These are phyloP conservation scores for Hanseniaspora occidentalis DNA, from an alignment of 805 yeast species.

Conservation along the genomic window DNA sequence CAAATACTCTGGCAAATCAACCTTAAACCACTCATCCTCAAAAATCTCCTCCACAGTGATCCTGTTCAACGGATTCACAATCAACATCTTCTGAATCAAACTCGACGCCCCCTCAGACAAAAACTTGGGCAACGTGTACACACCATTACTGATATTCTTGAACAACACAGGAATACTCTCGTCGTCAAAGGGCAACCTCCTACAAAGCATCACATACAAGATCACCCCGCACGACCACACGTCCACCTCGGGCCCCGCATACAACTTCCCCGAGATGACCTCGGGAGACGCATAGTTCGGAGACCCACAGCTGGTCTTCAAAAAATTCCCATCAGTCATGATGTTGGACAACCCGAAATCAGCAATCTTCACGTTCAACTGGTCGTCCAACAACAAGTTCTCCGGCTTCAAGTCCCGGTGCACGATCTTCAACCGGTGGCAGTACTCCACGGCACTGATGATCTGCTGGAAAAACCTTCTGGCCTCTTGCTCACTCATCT, in stretches of 20 bases:
- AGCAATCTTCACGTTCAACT: slow-evolving; percentile 86
- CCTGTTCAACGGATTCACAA: slow-evolving; percentile 87
- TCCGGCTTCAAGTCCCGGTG: slow-evolving; percentile 96
- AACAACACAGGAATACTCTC: slow-evolving; percentile 90
- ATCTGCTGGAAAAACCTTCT: slow-evolving; percentile 92
- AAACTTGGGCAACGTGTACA: slow-evolving; percentile 79
- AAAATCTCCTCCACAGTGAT: slow-evolving; percentile 85
- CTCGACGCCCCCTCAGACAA: slow-evolving; percentile 76
- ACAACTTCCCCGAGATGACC: slow-evolving; percentile 84
- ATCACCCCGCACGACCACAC: slow-evolving; percentile 98
- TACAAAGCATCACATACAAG: slow-evolving; percentile 89
- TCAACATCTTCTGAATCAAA: slow-evolving; percentile 77
- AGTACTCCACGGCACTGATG: slow-evolving; percentile 90
- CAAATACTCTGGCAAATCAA: slow-evolving; percentile 67
- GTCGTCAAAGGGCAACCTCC: slow-evolving; percentile 91
- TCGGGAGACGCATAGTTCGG: slow-evolving; percentile 98
- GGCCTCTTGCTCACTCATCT: slow-evolving; percentile 86
- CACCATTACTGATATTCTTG: slow-evolving; percentile 87
- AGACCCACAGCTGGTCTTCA: slow-evolving; percentile 90
- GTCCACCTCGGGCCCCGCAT: slow-evolving; percentile 97
- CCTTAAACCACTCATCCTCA: slow-evolving; percentile 89
- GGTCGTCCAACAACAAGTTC: slow-evolving; percentile 77
- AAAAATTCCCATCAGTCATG: slow-evolving; percentile 94
- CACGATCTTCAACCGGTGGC: slow-evolving; percentile 92
- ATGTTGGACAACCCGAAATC: slow-evolving; percentile 91